These are phyloP conservation scores for Fusarium ramigenum DNA, from an alignment of 2,329 filamentous ascomycete genomes.

Conservation along the genomic window DNA sequence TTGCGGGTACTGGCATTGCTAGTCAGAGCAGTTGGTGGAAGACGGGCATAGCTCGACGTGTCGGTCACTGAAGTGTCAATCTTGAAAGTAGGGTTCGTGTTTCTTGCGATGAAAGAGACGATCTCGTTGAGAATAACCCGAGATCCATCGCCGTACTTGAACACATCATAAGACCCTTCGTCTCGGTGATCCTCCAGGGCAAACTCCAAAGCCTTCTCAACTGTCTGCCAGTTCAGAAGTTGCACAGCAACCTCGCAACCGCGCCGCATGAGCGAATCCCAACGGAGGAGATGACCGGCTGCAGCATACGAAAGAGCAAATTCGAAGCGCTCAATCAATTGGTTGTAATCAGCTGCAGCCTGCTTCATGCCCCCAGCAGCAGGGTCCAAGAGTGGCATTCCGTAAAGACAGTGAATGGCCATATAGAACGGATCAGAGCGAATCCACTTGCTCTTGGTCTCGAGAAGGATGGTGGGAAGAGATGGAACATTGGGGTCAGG, in stretches of 20 bases:
- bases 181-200: slow-evolving; percentile 55
- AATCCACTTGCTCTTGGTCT: slow-evolving; percentile 62
- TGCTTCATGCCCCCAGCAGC: slow-evolving; percentile 42
- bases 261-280: slow-evolving; percentile 63
- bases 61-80: slow-evolving; percentile 59
- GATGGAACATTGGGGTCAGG: slow-evolving; percentile 39
- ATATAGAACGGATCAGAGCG: slow-evolving; percentile 65
- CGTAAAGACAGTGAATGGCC: slow-evolving; percentile 67
- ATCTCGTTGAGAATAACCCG: slow-evolving; percentile 63
- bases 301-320: slow-evolving; percentile 73
- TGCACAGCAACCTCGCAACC: slow-evolving; percentile 68
- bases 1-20: slow-evolving; percentile 18
- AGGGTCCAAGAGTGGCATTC: slow-evolving; percentile 58
- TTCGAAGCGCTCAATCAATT: slow-evolving; percentile 56
- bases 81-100: slow-evolving; percentile 68
- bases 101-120: slow-evolving; percentile 67
- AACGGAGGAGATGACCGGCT: slow-evolving; percentile 66
- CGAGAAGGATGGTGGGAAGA: slow-evolving; percentile 51
- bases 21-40: slow-evolving; percentile 42
- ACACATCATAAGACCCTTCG: slow-evolving; percentile 54
- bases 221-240: slow-evolving; percentile 69
- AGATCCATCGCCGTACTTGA: slow-evolving; percentile 62
- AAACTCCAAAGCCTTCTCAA: slow-evolving; percentile 70
- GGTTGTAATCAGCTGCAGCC: slow-evolving; percentile 50
- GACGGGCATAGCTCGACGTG: slow-evolving; percentile 52